phyloP scores from a whole-genome alignment of 1,284 basidiomycete species.

The Naganishia cerealis region DNA sequence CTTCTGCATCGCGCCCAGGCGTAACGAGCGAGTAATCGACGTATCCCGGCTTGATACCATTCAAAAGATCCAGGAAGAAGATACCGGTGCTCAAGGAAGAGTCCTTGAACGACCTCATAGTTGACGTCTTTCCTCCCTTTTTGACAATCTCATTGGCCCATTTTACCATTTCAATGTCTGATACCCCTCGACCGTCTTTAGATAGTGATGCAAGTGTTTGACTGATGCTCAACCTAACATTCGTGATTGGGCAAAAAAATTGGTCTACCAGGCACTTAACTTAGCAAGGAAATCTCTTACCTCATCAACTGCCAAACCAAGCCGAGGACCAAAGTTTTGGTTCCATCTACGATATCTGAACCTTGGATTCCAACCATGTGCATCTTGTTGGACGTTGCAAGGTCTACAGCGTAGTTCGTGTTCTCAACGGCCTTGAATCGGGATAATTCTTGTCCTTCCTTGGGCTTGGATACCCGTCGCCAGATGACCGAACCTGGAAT shows the following conservation, averaged over 20 bases:
- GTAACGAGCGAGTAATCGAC: constrained; percentile 87
- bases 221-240: constrained; percentile 71
- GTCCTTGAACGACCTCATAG: constrained; percentile 92
- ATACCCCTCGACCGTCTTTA: constrained; percentile 73
- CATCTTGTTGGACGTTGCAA: constrained; percentile 89
- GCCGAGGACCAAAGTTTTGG: constrained; percentile 86
- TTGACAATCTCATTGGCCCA: constrained; percentile 94
- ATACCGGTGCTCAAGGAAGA: constrained; percentile 82
- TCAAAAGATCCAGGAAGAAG: constrained; percentile 91
- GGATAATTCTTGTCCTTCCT: constrained; percentile 79
- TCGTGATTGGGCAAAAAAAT: constrained; percentile 3
- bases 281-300: constrained; percentile 53
- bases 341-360: constrained; percentile 91
- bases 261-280: neutral
- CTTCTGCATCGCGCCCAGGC: constrained; percentile 72
- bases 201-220: constrained; percentile 82
- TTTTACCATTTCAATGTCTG: constrained; percentile 87
- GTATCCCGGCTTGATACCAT: constrained; percentile 87
- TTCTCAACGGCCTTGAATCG: constrained; percentile 98
- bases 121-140: constrained; percentile 64
- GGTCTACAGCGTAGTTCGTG: constrained; percentile 92
- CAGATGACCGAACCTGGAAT: constrained; percentile 87
- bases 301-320: constrained; percentile 98
- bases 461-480: constrained; percentile 90
- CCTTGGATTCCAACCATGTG: constrained; percentile 97